Conservation (phyloP, 768 basidiomycete genomes). For the Ramaria sp. region DNA sequence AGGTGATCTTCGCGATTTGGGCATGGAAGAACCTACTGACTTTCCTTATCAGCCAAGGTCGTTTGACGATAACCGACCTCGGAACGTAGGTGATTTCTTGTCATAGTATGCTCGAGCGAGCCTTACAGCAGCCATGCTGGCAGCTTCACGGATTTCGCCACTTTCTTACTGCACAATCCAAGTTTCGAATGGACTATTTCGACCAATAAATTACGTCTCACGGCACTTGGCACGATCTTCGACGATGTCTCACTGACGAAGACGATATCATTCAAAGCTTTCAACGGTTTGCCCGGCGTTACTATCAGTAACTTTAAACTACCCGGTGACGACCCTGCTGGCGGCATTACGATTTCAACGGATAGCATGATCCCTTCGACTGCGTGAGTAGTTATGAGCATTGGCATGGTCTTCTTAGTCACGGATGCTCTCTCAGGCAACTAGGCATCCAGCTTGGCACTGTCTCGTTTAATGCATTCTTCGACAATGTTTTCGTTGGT, state of each 20-base stretch:
- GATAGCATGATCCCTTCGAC: slow-evolving; percentile 55
- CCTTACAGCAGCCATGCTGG: background rate
- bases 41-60: slow-evolving; percentile 23
- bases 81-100: slow-evolving; percentile 26
- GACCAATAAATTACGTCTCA: slow-evolving; percentile 48
- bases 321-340: slow-evolving; percentile 54
- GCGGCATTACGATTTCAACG: slow-evolving; percentile 61
- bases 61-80: slow-evolving; percentile 44
- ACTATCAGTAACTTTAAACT: slow-evolving; percentile 62
- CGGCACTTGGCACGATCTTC: slow-evolving; percentile 59
- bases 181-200: slow-evolving; percentile 64
- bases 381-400: slow-evolving; percentile 32
- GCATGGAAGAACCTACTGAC: background rate
- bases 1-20: background rate
- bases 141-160: slow-evolving; percentile 58
- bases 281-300: slow-evolving; percentile 59
- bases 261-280: slow-evolving; percentile 52
- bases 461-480: slow-evolving; percentile 52
- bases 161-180: slow-evolving; percentile 50
- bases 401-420: background rate
- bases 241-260: slow-evolving; percentile 54
- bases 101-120: background rate
- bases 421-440: slow-evolving; percentile 25
- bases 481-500: slow-evolving; percentile 43
- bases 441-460: slow-evolving; percentile 61